Evolutionary conservation across 352 stramenopile genomes (phyloP).

Genomic region (Bremia lactucae): DNA sequence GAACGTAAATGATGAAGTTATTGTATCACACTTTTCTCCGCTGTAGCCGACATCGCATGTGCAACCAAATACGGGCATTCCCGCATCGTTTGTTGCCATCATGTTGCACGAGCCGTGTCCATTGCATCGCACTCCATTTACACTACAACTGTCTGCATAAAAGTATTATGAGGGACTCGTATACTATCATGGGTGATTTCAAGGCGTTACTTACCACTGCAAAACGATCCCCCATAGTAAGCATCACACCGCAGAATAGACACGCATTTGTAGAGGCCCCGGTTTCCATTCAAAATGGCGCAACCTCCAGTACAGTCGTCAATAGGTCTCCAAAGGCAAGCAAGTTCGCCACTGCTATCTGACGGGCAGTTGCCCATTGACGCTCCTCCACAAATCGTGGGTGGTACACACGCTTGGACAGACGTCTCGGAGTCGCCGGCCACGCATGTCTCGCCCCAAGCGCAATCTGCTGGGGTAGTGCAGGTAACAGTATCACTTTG

Average conservation of each 20-base stretch:
- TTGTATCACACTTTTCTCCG: constrained; percentile 38
- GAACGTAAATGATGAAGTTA: constrained; percentile 6
- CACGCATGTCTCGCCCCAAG: constrained; percentile 54
- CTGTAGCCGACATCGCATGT: constrained; percentile 61
- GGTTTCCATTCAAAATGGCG: constrained; percentile 18
- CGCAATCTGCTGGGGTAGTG: constrained; percentile 54
- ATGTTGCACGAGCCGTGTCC: constrained; percentile 61
- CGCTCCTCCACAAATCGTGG: constrained; percentile 41
- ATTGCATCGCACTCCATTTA: constrained; percentile 63
- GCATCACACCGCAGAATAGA: constrained; percentile 62
- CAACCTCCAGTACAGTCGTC: constrained; percentile 17
- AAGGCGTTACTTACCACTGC: constrained; percentile 35
- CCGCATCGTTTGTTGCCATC: constrained; percentile 15
- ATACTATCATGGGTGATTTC: neutral
- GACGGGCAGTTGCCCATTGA: constrained; percentile 47
- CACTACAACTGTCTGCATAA: constrained; percentile 29
- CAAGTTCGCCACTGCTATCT: constrained; percentile 53
- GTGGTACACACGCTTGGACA: constrained; percentile 61
- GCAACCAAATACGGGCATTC: constrained; percentile 44
- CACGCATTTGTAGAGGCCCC: constrained; percentile 76
- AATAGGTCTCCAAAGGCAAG: constrained; percentile 42
- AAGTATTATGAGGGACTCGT: neutral
- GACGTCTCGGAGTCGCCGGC: constrained; percentile 45
- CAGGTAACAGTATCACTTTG: constrained; percentile 32
- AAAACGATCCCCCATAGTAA: constrained; percentile 42